Percentiles rank a stretch among this genome's conserved stretches.
Conservation (phyloP, 176 grass and related monocot genomes). For the Avena sativa region DNA sequence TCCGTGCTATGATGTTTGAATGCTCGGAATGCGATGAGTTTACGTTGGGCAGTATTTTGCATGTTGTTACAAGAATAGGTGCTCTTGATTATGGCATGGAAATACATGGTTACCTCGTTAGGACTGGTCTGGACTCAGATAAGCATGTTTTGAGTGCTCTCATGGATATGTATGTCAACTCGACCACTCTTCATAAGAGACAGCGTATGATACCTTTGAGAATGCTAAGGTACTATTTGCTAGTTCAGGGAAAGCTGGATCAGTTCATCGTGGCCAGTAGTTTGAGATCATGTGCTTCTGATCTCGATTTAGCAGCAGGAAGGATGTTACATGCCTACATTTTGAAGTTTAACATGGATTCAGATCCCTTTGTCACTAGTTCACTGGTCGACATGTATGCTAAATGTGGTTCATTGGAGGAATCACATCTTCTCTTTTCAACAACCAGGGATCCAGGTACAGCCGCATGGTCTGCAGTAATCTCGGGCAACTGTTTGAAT, state of each 20-base stretch:
- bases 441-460: constrained; percentile 48
- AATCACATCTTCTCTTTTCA: constrained; percentile 55
- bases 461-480: constrained; percentile 57
- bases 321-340: constrained; percentile 57
- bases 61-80: constrained; percentile 43
- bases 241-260: constrained; percentile 52
- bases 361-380: constrained; percentile 61
- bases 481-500: constrained; percentile 64
- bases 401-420: constrained; percentile 59
- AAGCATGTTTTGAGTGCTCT: constrained; percentile 64
- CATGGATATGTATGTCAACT: constrained; percentile 69
- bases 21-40: constrained; percentile 50
- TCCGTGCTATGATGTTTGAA: constrained; percentile 56
- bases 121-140: constrained; percentile 58
- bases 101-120: constrained; percentile 65
- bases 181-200: constrained; percentile 18
- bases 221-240: constrained; percentile 53
- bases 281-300: constrained; percentile 62
- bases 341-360: constrained; percentile 49
- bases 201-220: constrained; percentile 43
- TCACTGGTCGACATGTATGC: constrained; percentile 70
- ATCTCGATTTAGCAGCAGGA: constrained; percentile 56
- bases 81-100: constrained; percentile 57
- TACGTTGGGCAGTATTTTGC: constrained; percentile 60
- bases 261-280: constrained; percentile 62